A percentile compares a stretch with the other conserved stretches of the same genome.
Evolutionary conservation across 306 rosid genomes (phyloP).

Genomic region (Cicer chorassanicum): DNA sequence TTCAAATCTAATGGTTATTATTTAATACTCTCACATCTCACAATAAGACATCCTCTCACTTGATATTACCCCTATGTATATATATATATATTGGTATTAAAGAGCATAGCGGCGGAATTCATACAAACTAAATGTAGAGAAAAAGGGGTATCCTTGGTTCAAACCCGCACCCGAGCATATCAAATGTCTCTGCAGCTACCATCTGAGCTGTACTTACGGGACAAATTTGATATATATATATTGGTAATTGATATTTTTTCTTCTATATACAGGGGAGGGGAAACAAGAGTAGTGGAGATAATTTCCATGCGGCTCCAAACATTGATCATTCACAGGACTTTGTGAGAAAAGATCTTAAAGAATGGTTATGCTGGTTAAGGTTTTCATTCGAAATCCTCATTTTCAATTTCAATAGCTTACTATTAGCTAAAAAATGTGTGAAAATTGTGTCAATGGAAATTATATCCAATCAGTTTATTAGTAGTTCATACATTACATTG

Average conservation of each 20-base stretch:
- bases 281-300: slow-evolving; percentile 96
- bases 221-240: not conserved
- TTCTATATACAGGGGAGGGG: slow-evolving; percentile 77
- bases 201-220: too few relatives aligned
- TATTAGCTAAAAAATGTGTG: slow-evolving; percentile 2
- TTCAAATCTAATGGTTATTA: too few relatives aligned
- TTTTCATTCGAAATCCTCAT: slow-evolving; percentile 42
- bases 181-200: too few relatives aligned
- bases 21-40: too few relatives aligned
- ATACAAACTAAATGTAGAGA: too few relatives aligned
- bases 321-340: slow-evolving; percentile 99
- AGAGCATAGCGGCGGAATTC: too few relatives aligned
- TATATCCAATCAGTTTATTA: slow-evolving; percentile 5
- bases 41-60: too few relatives aligned
- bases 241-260: slow-evolving; percentile 29
- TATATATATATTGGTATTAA: too few relatives aligned
- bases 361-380: slow-evolving; percentile 96
- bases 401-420: slow-evolving; percentile 11
- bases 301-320: slow-evolving; percentile 98
- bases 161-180: too few relatives aligned
- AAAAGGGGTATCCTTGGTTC: too few relatives aligned
- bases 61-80: too few relatives aligned
- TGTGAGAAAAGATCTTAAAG: slow-evolving; percentile 92
- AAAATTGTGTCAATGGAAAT: slow-evolving; percentile 5
- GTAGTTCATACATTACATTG: slow-evolving; percentile 4